phyloP scores from a whole-genome alignment of 805 yeast species.

The Blastobotrys chiropterorum region DNA sequence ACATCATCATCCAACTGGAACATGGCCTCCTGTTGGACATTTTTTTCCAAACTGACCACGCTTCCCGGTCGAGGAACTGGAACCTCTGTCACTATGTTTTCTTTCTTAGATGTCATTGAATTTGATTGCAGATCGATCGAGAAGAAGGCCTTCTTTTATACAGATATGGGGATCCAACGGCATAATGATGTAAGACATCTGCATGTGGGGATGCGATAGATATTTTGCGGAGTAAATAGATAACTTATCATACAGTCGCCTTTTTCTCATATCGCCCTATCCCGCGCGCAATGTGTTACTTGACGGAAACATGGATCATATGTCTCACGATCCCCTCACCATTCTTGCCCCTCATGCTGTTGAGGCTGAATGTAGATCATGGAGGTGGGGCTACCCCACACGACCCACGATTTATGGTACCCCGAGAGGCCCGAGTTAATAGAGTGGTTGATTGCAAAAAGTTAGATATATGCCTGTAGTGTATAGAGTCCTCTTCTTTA shows the following conservation, averaged over 20 bases:
- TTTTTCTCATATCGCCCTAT: not conserved
- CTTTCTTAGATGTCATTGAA: not conserved
- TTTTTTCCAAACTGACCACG: not conserved
- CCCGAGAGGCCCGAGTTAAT: not conserved
- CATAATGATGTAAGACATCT: not conserved
- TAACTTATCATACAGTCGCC: too few species aligned
- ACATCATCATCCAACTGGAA: constrained; percentile 5
- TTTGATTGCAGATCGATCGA: not conserved
- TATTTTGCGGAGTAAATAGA: not conserved
- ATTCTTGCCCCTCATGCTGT: not conserved
- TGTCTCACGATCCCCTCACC: not conserved
- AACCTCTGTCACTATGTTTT: not conserved
- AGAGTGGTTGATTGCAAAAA: not conserved
- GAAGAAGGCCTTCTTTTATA: not conserved
- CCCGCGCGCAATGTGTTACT: not conserved
- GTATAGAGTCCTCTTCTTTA: not conserved
- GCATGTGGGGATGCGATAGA: not conserved
- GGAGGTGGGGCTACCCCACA: not conserved
- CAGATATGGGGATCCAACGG: not conserved
- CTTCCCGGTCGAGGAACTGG: not conserved
- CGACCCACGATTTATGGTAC: not conserved
- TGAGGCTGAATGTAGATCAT: not conserved
- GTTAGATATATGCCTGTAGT: not conserved
- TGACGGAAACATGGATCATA: too few species aligned
- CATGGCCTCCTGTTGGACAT: not conserved